Conservation (phyloP, 345 rosid species). For the Microcos paniculata region DNA sequence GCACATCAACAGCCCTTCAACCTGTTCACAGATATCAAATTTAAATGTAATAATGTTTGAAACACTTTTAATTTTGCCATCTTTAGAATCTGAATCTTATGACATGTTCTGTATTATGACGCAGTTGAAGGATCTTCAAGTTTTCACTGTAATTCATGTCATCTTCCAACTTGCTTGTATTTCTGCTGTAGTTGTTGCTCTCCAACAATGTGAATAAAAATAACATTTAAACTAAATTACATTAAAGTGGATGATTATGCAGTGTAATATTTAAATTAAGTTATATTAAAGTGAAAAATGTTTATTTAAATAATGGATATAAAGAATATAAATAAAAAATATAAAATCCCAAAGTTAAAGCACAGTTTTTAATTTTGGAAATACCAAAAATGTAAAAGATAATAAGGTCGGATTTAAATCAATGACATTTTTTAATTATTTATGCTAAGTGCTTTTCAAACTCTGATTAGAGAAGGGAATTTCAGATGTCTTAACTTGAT, state of each 20-base stretch:
- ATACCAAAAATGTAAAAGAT: too few species aligned
- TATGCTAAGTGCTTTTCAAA: not conserved
- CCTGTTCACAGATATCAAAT: not conserved
- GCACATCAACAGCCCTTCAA: conserved; percentile 1
- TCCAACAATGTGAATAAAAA: too few species aligned
- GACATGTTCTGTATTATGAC: conserved; percentile 23
- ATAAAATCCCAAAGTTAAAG: too few species aligned
- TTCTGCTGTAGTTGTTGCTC: conserved; percentile 95
- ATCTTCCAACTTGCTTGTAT: conserved; percentile 98
- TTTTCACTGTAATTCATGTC: conserved; percentile 87
- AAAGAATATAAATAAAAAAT: too few species aligned
- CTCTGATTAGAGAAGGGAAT: not conserved
- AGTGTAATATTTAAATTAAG: too few species aligned
- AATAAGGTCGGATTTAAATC: too few species aligned
- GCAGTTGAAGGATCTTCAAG: conserved; percentile 98
- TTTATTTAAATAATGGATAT: too few species aligned
- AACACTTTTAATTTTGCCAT: not conserved
- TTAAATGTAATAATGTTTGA: not conserved
- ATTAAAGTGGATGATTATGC: too few species aligned
- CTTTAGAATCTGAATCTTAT: not conserved
- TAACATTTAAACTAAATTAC: too few species aligned
- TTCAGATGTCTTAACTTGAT: not conserved
- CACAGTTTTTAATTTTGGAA: too few species aligned
- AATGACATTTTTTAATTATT: too few species aligned
- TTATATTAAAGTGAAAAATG: too few species aligned